phyloP scores from a whole-genome alignment of 768 basidiomycete species.

The Tremella fuciformis region DNA sequence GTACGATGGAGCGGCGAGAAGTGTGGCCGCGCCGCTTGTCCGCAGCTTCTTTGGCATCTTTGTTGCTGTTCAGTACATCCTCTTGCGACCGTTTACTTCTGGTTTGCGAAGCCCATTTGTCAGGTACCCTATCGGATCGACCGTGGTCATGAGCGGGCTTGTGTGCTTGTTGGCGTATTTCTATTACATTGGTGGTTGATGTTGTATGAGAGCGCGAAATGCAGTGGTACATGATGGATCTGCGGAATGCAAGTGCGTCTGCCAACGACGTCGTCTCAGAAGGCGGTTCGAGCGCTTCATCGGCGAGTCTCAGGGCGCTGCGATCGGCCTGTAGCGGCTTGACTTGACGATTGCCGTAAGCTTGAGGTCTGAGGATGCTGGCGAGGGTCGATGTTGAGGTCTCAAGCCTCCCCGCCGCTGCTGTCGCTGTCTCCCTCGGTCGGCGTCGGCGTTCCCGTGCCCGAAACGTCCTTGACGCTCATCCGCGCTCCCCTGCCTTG shows the following conservation, averaged over 20 bases:
- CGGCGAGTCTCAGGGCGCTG: too few relatives aligned
- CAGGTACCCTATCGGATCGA: constrained; percentile 2
- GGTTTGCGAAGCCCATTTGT: constrained; percentile 1
- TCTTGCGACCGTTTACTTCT: neutral
- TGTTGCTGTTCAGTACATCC: constrained; percentile 5
- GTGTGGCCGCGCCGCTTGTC: constrained; percentile 5
- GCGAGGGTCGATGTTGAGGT: too few relatives aligned
- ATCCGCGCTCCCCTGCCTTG: constrained; percentile 35
- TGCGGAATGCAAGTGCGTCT: too few relatives aligned
- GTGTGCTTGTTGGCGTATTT: constrained; percentile 6
- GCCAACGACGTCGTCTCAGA: too few relatives aligned
- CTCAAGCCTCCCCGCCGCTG: too few relatives aligned
- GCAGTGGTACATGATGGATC: too few relatives aligned
- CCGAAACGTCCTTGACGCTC: constrained; percentile 16
- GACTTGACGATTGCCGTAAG: too few relatives aligned
- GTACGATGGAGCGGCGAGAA: neutral
- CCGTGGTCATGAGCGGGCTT: neutral
- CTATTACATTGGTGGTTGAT: constrained; percentile 1
- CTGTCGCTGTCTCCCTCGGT: neutral
- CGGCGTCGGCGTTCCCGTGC: neutral
- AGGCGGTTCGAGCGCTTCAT: too few relatives aligned
- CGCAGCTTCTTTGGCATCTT: constrained; percentile 7
- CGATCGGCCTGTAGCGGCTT: too few relatives aligned
- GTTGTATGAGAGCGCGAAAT: too few relatives aligned
- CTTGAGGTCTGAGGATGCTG: too few relatives aligned